Percentiles rank a stretch among this genome's conserved stretches.
phyloP scores from a whole-genome alignment of 2,329 filamentous ascomycete genomes.

The Phialemoniopsis sp. region DNA sequence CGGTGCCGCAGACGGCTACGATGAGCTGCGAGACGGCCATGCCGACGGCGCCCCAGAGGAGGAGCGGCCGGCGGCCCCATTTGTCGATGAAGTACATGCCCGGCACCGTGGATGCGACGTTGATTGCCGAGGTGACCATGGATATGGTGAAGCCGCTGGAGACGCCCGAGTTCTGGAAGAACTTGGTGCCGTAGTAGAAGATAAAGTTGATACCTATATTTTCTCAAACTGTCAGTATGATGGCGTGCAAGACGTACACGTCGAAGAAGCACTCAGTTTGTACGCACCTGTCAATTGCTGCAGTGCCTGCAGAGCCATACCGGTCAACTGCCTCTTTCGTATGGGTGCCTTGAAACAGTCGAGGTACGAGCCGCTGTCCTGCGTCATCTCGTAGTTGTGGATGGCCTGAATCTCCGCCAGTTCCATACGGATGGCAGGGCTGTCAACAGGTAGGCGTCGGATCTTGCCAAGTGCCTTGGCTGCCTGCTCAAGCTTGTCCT shows the following conservation, averaged over 20 bases:
- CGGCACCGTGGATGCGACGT: constrained; percentile 78
- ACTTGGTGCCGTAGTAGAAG: constrained; percentile 82
- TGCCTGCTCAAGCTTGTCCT: constrained; percentile 64
- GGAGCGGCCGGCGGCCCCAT: constrained; percentile 74
- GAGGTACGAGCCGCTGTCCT: constrained; percentile 66
- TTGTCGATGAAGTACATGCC: constrained; percentile 85
- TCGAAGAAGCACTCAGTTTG: background rate
- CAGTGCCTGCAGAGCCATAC: constrained; percentile 75
- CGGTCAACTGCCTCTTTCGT: constrained; percentile 60
- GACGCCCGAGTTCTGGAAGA: constrained; percentile 75
- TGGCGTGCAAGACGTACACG: background rate
- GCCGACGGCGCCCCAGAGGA: constrained; percentile 73
- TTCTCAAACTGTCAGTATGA: too few species aligned
- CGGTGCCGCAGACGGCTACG: constrained; percentile 63
- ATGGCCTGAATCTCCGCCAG: constrained; percentile 85
- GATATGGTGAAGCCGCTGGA: constrained; percentile 81
- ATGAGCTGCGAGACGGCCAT: constrained; percentile 88
- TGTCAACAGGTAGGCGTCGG: constrained; percentile 69
- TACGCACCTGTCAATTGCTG: constrained; percentile 46
- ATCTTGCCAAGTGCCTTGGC: constrained; percentile 59
- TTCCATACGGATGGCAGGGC: constrained; percentile 72
- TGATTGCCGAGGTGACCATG: constrained; percentile 83
- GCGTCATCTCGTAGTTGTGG: constrained; percentile 74
- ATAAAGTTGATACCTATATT: constrained; percentile 89
- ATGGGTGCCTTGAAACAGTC: constrained; percentile 65